Evolutionary conservation across 371 early-diverging fungal species (phyloP).

Genomic region (Batkoa obscura): DNA sequence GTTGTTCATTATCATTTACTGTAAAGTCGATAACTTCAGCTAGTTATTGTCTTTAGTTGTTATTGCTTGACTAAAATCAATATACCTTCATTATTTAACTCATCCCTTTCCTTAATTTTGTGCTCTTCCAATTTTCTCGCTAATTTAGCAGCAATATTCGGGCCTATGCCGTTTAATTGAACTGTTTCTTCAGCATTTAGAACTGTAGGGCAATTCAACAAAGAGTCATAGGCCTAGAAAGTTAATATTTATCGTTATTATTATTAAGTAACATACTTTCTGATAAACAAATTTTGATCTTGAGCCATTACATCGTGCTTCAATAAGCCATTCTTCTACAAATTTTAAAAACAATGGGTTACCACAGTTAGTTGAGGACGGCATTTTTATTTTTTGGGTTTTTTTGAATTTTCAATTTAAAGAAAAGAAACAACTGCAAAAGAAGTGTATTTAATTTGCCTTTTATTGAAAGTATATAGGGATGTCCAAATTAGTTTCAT

Average conservation of each 20-base stretch:
- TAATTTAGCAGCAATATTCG: constrained; percentile 29
- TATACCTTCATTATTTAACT: too few species aligned
- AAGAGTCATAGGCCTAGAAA: constrained; percentile 36
- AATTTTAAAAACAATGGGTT: constrained; percentile 39
- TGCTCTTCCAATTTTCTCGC: constrained; percentile 28
- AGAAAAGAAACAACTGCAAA: too few species aligned
- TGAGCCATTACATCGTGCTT: constrained; percentile 13
- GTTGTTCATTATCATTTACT: too few species aligned
- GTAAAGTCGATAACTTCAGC: too few species aligned
- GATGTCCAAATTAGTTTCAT: too few species aligned
- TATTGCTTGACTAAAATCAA: too few species aligned
- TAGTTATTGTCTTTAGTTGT: too few species aligned
- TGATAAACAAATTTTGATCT: constrained; percentile 9
- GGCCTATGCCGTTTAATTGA: constrained; percentile 38
- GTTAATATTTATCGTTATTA: neutral
- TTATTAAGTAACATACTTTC: neutral
- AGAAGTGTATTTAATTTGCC: too few species aligned
- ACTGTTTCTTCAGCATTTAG: constrained; percentile 28
- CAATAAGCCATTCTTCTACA: constrained; percentile 38
- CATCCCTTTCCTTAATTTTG: too few species aligned
- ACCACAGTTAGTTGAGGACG: constrained; percentile 14
- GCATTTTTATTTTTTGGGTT: neutral
- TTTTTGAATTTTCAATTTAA: too few species aligned
- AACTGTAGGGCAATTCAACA: constrained; percentile 27
- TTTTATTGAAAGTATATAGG: too few species aligned